These are phyloP conservation scores for Spinacia oleracea DNA, from an alignment of 179 eudicot genomes.

Conservation along the genomic window DNA sequence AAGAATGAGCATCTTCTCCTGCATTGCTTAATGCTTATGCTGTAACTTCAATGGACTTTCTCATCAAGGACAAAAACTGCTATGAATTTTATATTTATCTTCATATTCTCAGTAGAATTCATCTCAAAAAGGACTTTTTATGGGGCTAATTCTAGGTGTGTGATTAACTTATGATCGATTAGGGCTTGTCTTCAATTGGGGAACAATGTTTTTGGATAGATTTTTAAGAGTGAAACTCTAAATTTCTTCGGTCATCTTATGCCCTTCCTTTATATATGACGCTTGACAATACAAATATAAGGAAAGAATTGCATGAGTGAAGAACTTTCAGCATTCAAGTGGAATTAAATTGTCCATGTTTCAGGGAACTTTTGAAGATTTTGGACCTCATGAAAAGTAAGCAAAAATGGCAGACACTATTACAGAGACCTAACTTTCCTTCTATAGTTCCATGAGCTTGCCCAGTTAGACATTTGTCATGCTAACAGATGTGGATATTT, in stretches of 20 bases:
- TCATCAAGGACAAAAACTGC: not conserved
- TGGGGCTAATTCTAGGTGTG: not conserved
- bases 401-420: not conserved
- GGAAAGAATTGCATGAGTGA: not conserved
- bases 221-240: no score
- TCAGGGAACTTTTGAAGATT: not conserved
- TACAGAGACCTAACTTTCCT: slow-evolving; percentile 9
- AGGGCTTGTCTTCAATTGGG: not conserved
- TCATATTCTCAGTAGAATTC: not conserved
- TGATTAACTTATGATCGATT: not conserved
- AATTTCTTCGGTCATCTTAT: not conserved
- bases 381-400: not conserved
- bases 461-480: not conserved
- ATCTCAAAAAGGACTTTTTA: not conserved
- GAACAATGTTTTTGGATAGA: not conserved
- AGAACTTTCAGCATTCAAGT: not conserved
- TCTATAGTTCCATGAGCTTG: not conserved
- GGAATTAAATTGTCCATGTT: not conserved
- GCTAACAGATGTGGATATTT: not conserved
- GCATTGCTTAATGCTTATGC: not conserved
- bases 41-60: not conserved
- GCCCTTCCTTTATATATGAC: not conserved
- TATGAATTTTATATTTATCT: not conserved
- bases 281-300: not conserved
- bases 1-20: not conserved